phyloP scores from a whole-genome alignment of 208 protist species.

The Wallacemonas sp. region DNA sequence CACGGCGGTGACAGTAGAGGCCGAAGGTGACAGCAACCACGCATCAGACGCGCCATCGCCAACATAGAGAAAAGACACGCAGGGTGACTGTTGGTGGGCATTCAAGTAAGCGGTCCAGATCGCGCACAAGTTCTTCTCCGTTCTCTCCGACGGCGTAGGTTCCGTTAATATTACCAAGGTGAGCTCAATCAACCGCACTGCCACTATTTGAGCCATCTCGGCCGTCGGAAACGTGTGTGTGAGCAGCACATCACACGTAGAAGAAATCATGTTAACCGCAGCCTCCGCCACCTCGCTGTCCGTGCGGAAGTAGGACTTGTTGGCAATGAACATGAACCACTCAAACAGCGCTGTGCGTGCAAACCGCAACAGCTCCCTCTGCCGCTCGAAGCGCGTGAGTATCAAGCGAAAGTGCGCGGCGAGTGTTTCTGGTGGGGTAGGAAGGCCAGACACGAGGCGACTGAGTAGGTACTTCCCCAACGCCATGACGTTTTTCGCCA shows the following conservation, averaged over 20 bases:
- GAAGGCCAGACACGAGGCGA: conserved; percentile 52
- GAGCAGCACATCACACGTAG: conserved; percentile 39
- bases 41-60: background rate
- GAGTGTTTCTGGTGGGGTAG: conserved; percentile 38
- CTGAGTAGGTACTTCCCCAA: conserved; percentile 54
- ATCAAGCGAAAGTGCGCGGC: conserved; percentile 40
- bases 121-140: conserved; percentile 22
- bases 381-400: conserved; percentile 20
- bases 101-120: conserved; percentile 33
- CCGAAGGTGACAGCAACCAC: background rate
- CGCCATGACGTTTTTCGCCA: conserved; percentile 41
- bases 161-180: conserved; percentile 26
- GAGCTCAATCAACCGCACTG: conserved; percentile 43
- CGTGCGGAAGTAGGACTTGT: conserved; percentile 29
- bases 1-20: background rate
- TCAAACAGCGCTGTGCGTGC: conserved; percentile 48
- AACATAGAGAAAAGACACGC: background rate
- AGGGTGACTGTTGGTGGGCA: background rate
- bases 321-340: conserved; percentile 63
- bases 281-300: conserved; percentile 25
- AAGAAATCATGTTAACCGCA: conserved; percentile 44
- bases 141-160: conserved; percentile 5
- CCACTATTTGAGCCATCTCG: conserved; percentile 40
- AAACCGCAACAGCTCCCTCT: conserved; percentile 22
- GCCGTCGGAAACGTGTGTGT: conserved; percentile 33